Base-by-base conservation (phyloP, 805 yeast genomes). In the Candida nonsorbophila region DNA sequence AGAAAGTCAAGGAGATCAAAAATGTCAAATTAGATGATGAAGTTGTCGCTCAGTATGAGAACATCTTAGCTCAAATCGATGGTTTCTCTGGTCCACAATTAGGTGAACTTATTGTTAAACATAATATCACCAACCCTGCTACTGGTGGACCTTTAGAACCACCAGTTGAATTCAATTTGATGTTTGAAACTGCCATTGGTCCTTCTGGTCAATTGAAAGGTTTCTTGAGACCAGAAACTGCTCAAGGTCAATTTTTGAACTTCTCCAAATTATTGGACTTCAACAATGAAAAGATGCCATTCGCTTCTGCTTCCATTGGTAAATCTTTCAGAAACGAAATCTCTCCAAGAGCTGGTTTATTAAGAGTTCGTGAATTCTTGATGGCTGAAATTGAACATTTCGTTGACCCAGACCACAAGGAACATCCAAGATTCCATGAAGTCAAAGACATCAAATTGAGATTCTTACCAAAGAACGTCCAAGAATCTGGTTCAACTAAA, bases 361-460 rank as follows among this genome's bases (percentile, higher is more conserved):
- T 92, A 57, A 83, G 99, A 67, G 98, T 94, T 34, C 86, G 99
- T 65, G 99, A 92, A 70, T 92, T 92, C 60, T 70, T 92, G 55
- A 92, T 92, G 98, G 99, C 97, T 35, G 99, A 92, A 72, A 88
- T 92, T 54, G 99, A 92, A 69, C 98, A 92, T 64, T 92, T 77
- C 53, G 97, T 94, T 43, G 99, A 92, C 58, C 98, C 99, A 36
- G 65, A 67, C 27, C 73, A 88, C 64, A 92, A 92, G 67, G 57
- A 69, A 17, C 98, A 92, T 62, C 70, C 79, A 25, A 78, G 80
- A 44, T 94, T 92, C 59, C 64, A 69, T 30, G 84, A 81, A 43
- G 82, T 90, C 32, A 72, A 74, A 47, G 79, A 86, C 54, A 58
- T 84, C 43, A 73, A 72, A 54, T 72, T 92, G 58, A 68, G 72